Evolutionary conservation across 805 yeast genomes (phyloP).

Genomic region (Hemisphaericaspora nanyangensis): DNA sequence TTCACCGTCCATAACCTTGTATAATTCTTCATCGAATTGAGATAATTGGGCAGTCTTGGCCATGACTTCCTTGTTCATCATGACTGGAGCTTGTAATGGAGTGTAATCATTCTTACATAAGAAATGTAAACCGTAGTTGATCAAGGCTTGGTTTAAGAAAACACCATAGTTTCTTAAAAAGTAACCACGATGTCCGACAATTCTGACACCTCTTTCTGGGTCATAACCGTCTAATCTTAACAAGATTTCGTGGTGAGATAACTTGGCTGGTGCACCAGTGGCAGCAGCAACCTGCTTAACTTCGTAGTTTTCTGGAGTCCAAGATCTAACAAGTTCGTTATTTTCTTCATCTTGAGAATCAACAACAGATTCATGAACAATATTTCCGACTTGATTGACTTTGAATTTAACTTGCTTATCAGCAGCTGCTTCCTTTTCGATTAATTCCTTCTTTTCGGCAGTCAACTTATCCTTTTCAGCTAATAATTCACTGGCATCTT

Average conservation of each 20-base stretch:
- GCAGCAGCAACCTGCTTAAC: conserved; percentile 66
- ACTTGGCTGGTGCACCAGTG: conserved; percentile 67
- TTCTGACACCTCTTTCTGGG: conserved; percentile 97
- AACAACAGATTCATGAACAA: conserved; percentile 90
- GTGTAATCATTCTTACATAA: conserved; percentile 73
- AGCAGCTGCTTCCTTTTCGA: conserved; percentile 70
- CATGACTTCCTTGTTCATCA: conserved; percentile 99
- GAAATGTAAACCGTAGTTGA: conserved; percentile 90
- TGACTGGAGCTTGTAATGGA: conserved; percentile 97
- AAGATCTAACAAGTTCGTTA: conserved; percentile 80
- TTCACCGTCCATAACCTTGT: conserved; percentile 94
- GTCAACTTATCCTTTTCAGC: conserved; percentile 75
- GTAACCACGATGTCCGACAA: conserved; percentile 98
- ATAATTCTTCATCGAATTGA: conserved; percentile 95
- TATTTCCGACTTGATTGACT: conserved; percentile 88
- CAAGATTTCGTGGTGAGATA: conserved; percentile 94
- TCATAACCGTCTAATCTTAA: conserved; percentile 96
- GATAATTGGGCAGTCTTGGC: conserved; percentile 98
- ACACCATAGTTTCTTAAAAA: conserved; percentile 94
- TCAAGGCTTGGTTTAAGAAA: conserved; percentile 94
- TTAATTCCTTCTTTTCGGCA: conserved; percentile 63
- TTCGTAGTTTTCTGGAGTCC: conserved; percentile 74
- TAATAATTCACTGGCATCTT: conserved; percentile 83
- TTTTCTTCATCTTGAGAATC: conserved; percentile 85
- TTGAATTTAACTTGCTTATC: conserved; percentile 72